phyloP scores from a whole-genome alignment of 805 yeast genomes.

The Candida maltosa region DNA sequence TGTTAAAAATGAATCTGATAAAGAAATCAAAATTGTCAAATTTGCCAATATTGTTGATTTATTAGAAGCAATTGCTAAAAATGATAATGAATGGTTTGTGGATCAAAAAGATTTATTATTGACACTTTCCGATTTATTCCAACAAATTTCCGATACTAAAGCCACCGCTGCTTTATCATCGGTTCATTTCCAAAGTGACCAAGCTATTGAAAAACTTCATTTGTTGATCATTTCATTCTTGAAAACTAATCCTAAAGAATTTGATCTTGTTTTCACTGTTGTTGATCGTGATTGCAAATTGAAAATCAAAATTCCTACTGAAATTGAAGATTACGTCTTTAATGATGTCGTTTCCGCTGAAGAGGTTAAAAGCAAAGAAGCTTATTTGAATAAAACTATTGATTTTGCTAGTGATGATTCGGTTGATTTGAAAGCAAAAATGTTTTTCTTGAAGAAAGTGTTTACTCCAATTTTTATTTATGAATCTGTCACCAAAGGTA shows the following conservation, averaged over 20 bases:
- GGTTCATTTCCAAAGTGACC: constrained; percentile 67
- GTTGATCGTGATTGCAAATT: constrained; percentile 39
- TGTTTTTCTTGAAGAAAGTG: constrained; percentile 53
- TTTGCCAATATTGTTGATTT: constrained; percentile 74
- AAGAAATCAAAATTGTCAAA: constrained; percentile 56
- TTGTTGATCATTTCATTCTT: constrained; percentile 26
- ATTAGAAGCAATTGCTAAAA: constrained; percentile 48
- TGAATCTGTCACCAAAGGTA: constrained; percentile 52
- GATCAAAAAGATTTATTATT: constrained; percentile 45
- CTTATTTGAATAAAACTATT: constrained; percentile 50
- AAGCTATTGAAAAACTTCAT: constrained; percentile 65
- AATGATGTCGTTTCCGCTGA: constrained; percentile 49
- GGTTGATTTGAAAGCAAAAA: constrained; percentile 48
- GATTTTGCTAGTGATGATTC: constrained; percentile 45
- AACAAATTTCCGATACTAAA: constrained; percentile 42
- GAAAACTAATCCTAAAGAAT: constrained; percentile 19
- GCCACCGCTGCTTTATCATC: constrained; percentile 47
- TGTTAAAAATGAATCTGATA: constrained; percentile 45
- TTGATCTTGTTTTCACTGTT: constrained; percentile 26
- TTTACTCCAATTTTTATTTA: constrained; percentile 63
- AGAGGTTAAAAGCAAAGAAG: constrained; percentile 45
- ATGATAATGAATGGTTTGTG: constrained; percentile 58
- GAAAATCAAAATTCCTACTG: constrained; percentile 43
- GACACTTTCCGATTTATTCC: constrained; percentile 40
- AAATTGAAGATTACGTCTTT: constrained; percentile 57